These are phyloP conservation scores for Fraxinus velutina DNA, from an alignment of 305 asterid genomes.

Conservation along the genomic window DNA sequence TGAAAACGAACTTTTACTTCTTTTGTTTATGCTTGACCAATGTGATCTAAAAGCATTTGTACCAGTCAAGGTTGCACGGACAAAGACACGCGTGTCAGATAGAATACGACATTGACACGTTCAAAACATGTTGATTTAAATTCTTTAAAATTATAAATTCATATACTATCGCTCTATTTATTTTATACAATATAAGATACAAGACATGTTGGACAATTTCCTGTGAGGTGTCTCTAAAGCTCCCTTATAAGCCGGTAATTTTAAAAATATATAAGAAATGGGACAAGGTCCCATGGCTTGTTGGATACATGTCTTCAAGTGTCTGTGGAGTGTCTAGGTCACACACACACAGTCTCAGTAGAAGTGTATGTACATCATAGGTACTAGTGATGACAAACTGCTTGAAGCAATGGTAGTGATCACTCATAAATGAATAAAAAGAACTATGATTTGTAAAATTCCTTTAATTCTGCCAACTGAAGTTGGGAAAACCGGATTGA, in stretches of 20 bases:
- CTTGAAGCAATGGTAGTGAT: background rate
- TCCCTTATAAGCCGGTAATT: background rate
- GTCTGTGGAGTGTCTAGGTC: background rate
- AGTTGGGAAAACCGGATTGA: background rate
- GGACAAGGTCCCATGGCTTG: background rate
- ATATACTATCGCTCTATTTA: too few relatives aligned
- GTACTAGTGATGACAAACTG: background rate
- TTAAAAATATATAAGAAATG: too few relatives aligned
- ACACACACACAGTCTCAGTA: background rate
- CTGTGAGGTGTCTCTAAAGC: background rate
- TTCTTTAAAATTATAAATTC: background rate
- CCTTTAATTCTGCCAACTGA: background rate
- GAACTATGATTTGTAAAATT: background rate
- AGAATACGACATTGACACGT: background rate
- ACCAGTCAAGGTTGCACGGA: background rate
- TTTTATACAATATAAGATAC: background rate
- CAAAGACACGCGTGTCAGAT: background rate
- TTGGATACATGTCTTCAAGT: background rate
- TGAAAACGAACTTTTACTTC: background rate
- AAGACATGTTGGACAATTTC: background rate
- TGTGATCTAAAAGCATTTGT: background rate
- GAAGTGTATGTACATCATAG: background rate
- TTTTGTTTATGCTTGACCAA: background rate
- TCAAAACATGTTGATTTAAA: background rate
- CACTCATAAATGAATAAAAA: background rate